These are phyloP conservation scores for Samsoniella hepiali DNA, from an alignment of 2,329 filamentous ascomycete species.

Conservation along the genomic window DNA sequence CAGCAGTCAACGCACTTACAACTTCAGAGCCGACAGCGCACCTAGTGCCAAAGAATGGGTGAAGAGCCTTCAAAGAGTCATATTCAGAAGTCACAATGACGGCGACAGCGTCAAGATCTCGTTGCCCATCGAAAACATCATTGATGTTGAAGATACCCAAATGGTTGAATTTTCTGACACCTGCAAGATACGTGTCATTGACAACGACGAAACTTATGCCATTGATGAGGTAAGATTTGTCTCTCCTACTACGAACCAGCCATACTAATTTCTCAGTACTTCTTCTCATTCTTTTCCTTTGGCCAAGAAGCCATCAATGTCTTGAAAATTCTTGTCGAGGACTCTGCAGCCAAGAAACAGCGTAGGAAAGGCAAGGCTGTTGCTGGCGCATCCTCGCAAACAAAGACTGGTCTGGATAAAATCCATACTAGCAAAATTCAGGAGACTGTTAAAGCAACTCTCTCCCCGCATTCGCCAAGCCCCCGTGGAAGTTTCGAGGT, in stretches of 20 bases:
- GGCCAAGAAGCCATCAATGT: conserved; percentile 80
- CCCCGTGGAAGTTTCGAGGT: conserved; percentile 55
- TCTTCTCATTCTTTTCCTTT: conserved; percentile 90
- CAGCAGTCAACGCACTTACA: conserved; percentile 78
- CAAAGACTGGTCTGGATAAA: conserved; percentile 27
- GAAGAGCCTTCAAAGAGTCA: conserved; percentile 86
- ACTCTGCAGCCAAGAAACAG: conserved; percentile 42
- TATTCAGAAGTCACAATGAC: conserved; percentile 93
- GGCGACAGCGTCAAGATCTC: conserved; percentile 97
- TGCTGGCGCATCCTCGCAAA: conserved; percentile 26
- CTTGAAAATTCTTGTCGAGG: conserved; percentile 69
- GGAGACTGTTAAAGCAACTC: conserved; percentile 59
- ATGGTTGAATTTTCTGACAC: conserved; percentile 92
- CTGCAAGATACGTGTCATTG: conserved; percentile 87
- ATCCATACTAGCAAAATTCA: conserved; percentile 43
- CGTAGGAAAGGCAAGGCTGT: conserved; percentile 22
- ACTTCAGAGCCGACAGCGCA: conserved; percentile 84
- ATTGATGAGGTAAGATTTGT: conserved; percentile 75
- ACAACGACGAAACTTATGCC: conserved; percentile 90
- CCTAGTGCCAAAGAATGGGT: conserved; percentile 96
- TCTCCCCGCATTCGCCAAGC: conserved; percentile 54
- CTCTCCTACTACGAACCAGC: neutral
- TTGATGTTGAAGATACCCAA: conserved; percentile 88
- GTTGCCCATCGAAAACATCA: conserved; percentile 79
- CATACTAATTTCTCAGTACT: conserved; percentile 59